phyloP scores from a whole-genome alignment of 2,329 filamentous ascomycete genomes.

The Teratosphaeriaceae sp. region DNA sequence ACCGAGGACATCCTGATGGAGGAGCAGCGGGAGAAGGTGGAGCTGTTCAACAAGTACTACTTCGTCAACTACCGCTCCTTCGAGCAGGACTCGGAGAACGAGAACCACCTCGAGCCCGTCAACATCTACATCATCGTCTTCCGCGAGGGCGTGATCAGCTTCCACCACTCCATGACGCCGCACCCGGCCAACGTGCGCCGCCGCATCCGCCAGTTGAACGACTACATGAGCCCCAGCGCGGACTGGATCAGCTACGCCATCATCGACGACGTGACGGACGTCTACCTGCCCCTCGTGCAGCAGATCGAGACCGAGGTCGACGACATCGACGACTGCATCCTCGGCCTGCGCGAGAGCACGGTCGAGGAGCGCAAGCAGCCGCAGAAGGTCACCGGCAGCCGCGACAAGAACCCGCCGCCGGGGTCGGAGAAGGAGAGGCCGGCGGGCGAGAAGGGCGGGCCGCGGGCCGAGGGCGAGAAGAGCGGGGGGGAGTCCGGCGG shows the following conservation, averaged over 20 bases:
- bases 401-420: conserved; percentile 31
- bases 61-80: conserved; percentile 98
- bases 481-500: conserved; percentile 44
- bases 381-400: conserved; percentile 11
- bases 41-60: conserved; percentile 95
- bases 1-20: conserved; percentile 97
- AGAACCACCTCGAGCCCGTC: conserved; percentile 87
- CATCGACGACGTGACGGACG: conserved; percentile 97
- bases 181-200: conserved; percentile 94
- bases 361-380: conserved; percentile 20
- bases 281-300: conserved; percentile 87
- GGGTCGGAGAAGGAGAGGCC: background rate
- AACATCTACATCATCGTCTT: conserved; percentile 99
- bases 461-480: conserved; percentile 30
- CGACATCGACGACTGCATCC: conserved; percentile 87
- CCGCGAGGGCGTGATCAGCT: conserved; percentile 87
- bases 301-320: conserved; percentile 94
- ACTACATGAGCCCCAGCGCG: conserved; percentile 85
- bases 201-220: conserved; percentile 84
- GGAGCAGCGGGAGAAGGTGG: conserved; percentile 95
- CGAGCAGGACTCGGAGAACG: conserved; percentile 84
- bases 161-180: conserved; percentile 94
- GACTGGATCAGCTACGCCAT: conserved; percentile 99
- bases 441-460: conserved; percentile 21
- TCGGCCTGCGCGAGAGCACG: conserved; percentile 79